Percentiles rank a stretch among this genome's conserved stretches.
Evolutionary conservation across 345 rosid genomes (phyloP).

Genomic region (Microcos paniculata): DNA sequence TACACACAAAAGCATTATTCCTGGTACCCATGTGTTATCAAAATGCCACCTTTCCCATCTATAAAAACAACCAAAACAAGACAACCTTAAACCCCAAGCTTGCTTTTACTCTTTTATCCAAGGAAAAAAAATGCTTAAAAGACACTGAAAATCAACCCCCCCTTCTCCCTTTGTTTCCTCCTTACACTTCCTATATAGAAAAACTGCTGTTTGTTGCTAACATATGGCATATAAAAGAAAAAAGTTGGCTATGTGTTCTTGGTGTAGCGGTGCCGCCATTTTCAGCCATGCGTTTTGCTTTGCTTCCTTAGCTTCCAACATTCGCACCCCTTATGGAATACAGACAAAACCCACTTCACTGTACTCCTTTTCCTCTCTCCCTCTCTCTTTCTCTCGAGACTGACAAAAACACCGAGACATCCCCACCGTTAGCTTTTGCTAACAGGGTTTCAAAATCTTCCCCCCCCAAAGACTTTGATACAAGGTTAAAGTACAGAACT

Average conservation of each 20-base stretch:
- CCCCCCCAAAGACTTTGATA: background rate
- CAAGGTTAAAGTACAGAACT: background rate
- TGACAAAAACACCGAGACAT: constrained; percentile 10
- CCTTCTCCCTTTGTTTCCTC: background rate
- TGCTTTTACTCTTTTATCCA: background rate
- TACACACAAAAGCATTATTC: constrained; percentile 24
- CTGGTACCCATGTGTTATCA: constrained; percentile 24
- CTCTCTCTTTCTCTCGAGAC: background rate
- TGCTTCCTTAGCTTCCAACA: constrained; percentile 84
- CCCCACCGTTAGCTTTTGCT: constrained; percentile 2
- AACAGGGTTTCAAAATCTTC: background rate
- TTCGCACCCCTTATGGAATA: constrained; percentile 56
- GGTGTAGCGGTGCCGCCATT: constrained; percentile 69
- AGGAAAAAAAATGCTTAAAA: constrained; percentile 4
- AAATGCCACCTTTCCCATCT: constrained; percentile 20
- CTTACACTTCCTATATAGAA: background rate
- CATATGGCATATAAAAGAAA: background rate
- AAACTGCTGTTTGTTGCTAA: background rate
- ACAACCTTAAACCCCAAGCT: constrained; percentile 25
- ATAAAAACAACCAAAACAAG: constrained; percentile 8
- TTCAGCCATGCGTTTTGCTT: constrained; percentile 44
- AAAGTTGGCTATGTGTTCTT: constrained; percentile 10
- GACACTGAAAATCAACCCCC: background rate
- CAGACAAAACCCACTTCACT: constrained; percentile 45
- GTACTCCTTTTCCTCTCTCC: background rate